Percentiles rank a stretch among this genome's conserved stretches.
Conservation (phyloP, 2,329 filamentous ascomycete species). For the Arthrobotrys sphaeroides region DNA sequence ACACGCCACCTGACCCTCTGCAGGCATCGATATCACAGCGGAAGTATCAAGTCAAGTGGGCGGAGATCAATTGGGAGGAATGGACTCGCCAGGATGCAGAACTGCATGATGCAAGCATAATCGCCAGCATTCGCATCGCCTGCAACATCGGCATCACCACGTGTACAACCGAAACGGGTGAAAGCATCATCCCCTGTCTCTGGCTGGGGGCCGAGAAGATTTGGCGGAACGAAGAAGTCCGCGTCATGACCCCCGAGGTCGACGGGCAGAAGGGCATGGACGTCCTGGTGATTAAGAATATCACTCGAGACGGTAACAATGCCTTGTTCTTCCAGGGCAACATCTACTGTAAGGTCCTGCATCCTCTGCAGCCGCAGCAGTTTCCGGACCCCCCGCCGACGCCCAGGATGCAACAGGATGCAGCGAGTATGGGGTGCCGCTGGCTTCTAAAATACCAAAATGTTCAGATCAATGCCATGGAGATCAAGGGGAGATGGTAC, state of each 20-base stretch:
- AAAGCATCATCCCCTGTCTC: slow-evolving; percentile 38
- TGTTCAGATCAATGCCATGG: slow-evolving; percentile 48
- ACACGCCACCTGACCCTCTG: slow-evolving; percentile 52
- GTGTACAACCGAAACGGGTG: slow-evolving; percentile 35
- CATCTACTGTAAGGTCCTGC: slow-evolving; percentile 46
- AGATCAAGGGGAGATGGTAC: slow-evolving; percentile 53
- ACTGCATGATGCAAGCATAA: slow-evolving; percentile 50
- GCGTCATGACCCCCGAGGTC: slow-evolving; percentile 47
- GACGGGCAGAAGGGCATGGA: slow-evolving; percentile 52
- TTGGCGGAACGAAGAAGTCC: slow-evolving; percentile 48
- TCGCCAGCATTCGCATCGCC: slow-evolving; percentile 51
- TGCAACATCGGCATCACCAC: slow-evolving; percentile 51
- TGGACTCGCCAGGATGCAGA: slow-evolving; percentile 50
- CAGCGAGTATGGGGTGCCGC: slow-evolving; percentile 26
- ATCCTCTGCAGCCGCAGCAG: slow-evolving; percentile 7
- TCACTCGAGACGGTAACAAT: slow-evolving; percentile 17
- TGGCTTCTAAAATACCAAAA: slow-evolving; percentile 52
- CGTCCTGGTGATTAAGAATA: slow-evolving; percentile 49
- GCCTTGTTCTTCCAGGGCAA: slow-evolving; percentile 41
- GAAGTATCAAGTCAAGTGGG: slow-evolving; percentile 52
- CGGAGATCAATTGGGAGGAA: slow-evolving; percentile 50
- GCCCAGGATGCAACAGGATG: slow-evolving; percentile 47
- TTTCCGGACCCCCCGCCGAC: slow-evolving; percentile 46
- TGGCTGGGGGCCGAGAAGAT: slow-evolving; percentile 53
- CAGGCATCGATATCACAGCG: slow-evolving; percentile 42